A percentile compares a stretch with the other conserved stretches of the same genome.
Conservation (phyloP, 768 basidiomycete species). For the Crassisporium funariophilum region DNA sequence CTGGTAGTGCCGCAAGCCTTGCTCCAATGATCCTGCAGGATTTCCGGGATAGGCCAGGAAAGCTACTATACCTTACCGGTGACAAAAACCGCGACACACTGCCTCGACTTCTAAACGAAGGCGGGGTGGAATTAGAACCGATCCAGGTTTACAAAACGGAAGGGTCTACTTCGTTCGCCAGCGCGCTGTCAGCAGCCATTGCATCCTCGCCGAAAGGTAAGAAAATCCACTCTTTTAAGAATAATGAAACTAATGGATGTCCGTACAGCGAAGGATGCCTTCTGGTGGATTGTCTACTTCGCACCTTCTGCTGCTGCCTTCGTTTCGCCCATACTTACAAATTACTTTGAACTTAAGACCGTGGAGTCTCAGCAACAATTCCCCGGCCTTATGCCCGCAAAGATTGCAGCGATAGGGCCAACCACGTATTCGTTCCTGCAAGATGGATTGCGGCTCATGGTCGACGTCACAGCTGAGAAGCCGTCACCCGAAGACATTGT, state of each 20-base stretch:
- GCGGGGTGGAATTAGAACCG: constrained; percentile 44
- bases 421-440: constrained; percentile 59
- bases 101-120: constrained; percentile 46
- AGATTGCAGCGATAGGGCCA: constrained; percentile 67
- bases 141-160: constrained; percentile 75
- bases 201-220: constrained; percentile 26
- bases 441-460: constrained; percentile 45
- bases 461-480: constrained; percentile 56
- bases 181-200: constrained; percentile 40
- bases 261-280: background rate
- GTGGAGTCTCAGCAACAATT: background rate
- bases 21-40: constrained; percentile 61
- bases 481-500: constrained; percentile 59
- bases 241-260: background rate
- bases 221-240: background rate
- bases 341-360: constrained; percentile 43
- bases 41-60: constrained; percentile 20
- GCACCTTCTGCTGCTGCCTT: constrained; percentile 72
- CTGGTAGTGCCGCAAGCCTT: constrained; percentile 71
- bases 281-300: constrained; percentile 77
- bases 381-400: constrained; percentile 18
- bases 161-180: constrained; percentile 53
- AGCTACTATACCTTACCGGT: constrained; percentile 76
- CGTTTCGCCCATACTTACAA: constrained; percentile 50
- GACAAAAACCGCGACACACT: constrained; percentile 85